phyloP scores from a whole-genome alignment of 2,329 filamentous ascomycete species.

The Hymenotorrendiella dingleyae region DNA sequence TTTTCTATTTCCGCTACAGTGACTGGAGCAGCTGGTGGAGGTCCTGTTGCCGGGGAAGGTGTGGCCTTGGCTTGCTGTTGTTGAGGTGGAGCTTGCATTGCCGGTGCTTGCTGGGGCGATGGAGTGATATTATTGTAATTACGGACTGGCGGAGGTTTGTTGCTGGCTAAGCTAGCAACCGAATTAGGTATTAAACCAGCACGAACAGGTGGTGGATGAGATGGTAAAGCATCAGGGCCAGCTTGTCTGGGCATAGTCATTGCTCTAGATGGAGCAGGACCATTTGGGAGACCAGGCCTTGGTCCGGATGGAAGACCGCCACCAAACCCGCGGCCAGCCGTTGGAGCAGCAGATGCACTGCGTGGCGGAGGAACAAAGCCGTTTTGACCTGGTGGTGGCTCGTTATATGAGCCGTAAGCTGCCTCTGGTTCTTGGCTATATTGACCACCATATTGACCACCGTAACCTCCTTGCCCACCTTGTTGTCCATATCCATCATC shows the following conservation, averaged over 20 bases:
- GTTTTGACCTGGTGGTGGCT: constrained; percentile 14
- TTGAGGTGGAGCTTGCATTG: constrained; percentile 4
- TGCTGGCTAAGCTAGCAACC: constrained; percentile 45
- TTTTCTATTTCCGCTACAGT: constrained; percentile 73
- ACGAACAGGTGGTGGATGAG: constrained; percentile 57
- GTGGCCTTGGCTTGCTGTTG: not conserved
- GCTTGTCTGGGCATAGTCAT: constrained; percentile 21
- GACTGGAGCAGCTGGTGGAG: constrained; percentile 40
- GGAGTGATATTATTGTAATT: constrained; percentile 29
- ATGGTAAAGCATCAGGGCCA: constrained; percentile 40
- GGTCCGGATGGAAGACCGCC: constrained; percentile 13
- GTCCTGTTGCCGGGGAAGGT: constrained; percentile 7
- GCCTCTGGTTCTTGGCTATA: constrained; percentile 12
- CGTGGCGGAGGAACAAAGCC: constrained; percentile 23
- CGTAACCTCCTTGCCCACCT: constrained; percentile 10
- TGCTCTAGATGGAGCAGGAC: constrained; percentile 25
- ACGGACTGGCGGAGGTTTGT: constrained; percentile 48
- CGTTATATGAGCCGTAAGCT: constrained; percentile 8
- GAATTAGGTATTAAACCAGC: constrained; percentile 57
- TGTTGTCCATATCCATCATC: constrained; percentile 21
- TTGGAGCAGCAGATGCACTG: constrained; percentile 25
- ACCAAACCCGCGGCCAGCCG: constrained; percentile 8
- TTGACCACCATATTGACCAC: constrained; percentile 2
- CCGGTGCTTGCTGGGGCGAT: constrained; percentile 12
- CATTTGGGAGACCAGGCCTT: constrained; percentile 13